Conservation (phyloP, 176 grass and related monocot species). For the Stipa capillata region DNA sequence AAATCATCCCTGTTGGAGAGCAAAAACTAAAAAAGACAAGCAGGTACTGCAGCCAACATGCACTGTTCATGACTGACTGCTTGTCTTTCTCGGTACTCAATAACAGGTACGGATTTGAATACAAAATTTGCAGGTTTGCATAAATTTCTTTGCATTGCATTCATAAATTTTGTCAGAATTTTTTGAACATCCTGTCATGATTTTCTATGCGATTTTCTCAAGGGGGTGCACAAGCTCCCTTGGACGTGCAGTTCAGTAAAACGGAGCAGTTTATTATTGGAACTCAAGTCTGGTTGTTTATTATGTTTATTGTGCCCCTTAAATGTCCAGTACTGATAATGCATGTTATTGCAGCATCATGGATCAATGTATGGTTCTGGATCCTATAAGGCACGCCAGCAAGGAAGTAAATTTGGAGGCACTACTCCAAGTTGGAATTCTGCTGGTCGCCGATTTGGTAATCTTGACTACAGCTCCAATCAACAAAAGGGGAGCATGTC, state of each 20-base stretch:
- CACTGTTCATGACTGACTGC: too few species aligned
- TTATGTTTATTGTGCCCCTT: not conserved
- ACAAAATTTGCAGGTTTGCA: too few species aligned
- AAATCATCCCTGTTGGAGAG: too few species aligned
- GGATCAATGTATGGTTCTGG: slow-evolving; percentile 37
- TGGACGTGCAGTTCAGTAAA: not conserved
- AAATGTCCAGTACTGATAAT: slow-evolving; percentile 18
- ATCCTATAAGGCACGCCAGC: slow-evolving; percentile 46
- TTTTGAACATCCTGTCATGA: too few species aligned
- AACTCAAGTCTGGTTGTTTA: not conserved
- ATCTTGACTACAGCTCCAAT: slow-evolving; percentile 20
- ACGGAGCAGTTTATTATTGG: not conserved
- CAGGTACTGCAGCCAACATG: too few species aligned
- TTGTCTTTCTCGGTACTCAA: too few species aligned
- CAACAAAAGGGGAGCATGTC: slow-evolving; percentile 42
- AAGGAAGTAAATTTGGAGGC: slow-evolving; percentile 38
- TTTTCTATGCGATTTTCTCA: too few species aligned
- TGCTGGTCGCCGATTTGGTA: slow-evolving; percentile 30
- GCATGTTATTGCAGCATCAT: slow-evolving; percentile 47
- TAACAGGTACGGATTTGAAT: too few species aligned
- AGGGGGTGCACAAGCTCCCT: not conserved
- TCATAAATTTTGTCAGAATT: too few species aligned
- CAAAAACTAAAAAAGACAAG: too few species aligned
- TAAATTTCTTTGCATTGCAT: too few species aligned
- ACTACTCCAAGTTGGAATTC: slow-evolving; percentile 36